phyloP scores from a whole-genome alignment of 768 basidiomycete genomes.

The Phylloporus sp. region DNA sequence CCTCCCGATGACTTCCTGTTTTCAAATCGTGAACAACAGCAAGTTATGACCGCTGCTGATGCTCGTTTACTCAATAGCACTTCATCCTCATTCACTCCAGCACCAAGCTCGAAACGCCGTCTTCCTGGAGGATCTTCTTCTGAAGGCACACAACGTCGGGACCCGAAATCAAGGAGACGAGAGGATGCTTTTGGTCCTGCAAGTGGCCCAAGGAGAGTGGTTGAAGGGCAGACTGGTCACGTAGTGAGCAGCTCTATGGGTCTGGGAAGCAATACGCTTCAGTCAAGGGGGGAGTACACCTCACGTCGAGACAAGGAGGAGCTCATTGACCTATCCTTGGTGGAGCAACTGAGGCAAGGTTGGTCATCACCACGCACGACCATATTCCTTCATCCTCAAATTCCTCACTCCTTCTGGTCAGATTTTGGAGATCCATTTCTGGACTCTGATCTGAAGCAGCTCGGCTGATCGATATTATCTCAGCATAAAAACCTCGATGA shows the following conservation, averaged over 20 bases:
- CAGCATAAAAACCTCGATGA: not conserved
- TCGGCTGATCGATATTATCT: slow-evolving; percentile 15
- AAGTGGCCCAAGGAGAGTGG: slow-evolving; percentile 21
- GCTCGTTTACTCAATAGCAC: slow-evolving; percentile 16
- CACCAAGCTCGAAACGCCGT: slow-evolving; percentile 44
- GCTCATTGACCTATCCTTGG: slow-evolving; percentile 45
- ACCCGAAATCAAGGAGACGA: slow-evolving; percentile 48
- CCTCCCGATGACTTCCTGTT: slow-evolving; percentile 34
- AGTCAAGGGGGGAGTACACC: slow-evolving; percentile 34
- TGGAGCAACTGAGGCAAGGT: slow-evolving; percentile 57
- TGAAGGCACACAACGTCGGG: slow-evolving; percentile 42
- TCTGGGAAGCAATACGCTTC: slow-evolving; percentile 16
- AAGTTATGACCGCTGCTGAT: slow-evolving; percentile 17
- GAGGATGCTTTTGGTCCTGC: slow-evolving; percentile 36
- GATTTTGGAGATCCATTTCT: slow-evolving; percentile 57
- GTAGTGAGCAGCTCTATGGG: slow-evolving; percentile 5
- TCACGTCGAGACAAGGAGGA: slow-evolving; percentile 56
- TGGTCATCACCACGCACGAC: slow-evolving; percentile 2
- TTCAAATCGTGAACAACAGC: slow-evolving; percentile 28
- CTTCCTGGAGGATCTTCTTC: slow-evolving; percentile 46
- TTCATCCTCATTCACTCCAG: slow-evolving; percentile 18
- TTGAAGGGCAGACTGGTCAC: slow-evolving; percentile 22
- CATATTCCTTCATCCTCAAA: slow-evolving; percentile 3
- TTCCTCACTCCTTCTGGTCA: slow-evolving; percentile 16
- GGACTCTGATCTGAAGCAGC: slow-evolving; percentile 32